phyloP scores from a whole-genome alignment of 2,329 filamentous ascomycete species.

The Colletotrichum orbiculare region DNA sequence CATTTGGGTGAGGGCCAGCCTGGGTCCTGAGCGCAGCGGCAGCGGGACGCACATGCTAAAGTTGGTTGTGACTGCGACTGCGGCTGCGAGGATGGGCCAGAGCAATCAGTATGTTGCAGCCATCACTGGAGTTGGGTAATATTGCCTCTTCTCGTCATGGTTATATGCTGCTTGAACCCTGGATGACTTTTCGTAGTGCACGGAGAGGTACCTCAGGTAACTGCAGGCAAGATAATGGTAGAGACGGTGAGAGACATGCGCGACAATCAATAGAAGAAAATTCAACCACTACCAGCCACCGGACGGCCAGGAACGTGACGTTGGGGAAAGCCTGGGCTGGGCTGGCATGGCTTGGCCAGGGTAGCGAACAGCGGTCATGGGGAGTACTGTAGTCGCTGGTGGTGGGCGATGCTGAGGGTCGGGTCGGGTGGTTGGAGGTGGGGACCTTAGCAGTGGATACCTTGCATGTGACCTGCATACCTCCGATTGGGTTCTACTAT shows the following conservation, averaged over 20 bases:
- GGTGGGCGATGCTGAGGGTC: no score
- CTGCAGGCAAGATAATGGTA: neutral
- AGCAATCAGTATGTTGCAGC: slow-evolving; percentile 8
- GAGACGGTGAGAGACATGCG: no score
- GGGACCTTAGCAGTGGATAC: slow-evolving; percentile 16
- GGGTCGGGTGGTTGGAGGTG: slow-evolving; percentile 31
- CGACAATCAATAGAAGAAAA: neutral
- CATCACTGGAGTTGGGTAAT: slow-evolving; percentile 1
- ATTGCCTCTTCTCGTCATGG: no score
- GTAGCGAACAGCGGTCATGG: neutral
- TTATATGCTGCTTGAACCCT: no score
- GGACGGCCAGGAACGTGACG: neutral
- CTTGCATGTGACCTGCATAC: slow-evolving; percentile 1
- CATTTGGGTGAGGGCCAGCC: slow-evolving; percentile 23
- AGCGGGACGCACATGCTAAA: no score
- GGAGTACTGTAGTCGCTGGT: no score
- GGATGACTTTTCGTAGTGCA: no score
- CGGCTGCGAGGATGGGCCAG: slow-evolving; percentile 29
- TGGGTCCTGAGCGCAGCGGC: slow-evolving; percentile 15
- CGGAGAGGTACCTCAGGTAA: no score
- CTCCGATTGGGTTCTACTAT: slow-evolving; percentile 27
- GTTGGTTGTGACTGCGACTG: no score
- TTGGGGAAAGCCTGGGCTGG: no score
- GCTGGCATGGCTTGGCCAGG: slow-evolving; percentile 14
- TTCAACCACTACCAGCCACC: neutral